Conservation (phyloP, 1,139 yeast genomes). For the Pneumocystis carinii region DNA sequence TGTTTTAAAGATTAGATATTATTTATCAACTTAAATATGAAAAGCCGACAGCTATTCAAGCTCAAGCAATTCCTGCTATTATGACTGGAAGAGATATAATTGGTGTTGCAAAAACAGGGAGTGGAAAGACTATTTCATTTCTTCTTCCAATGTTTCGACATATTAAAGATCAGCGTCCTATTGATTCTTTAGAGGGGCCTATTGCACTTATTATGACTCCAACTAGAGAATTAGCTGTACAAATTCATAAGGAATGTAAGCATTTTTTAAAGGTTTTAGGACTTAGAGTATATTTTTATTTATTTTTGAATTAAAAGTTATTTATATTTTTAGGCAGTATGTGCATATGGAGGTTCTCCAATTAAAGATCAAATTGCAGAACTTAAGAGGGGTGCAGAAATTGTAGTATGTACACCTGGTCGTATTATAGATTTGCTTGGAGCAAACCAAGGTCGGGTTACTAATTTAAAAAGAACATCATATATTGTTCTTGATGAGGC, state of each 20-base stretch:
- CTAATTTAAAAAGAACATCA: constrained; percentile 55
- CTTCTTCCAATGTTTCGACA: constrained; percentile 74
- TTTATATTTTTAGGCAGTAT: constrained; percentile 33
- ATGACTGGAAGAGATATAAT: constrained; percentile 84
- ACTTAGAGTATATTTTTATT: constrained; percentile 22
- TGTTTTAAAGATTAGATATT: constrained; percentile 26
- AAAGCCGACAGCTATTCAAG: constrained; percentile 75
- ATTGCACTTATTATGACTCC: constrained; percentile 74
- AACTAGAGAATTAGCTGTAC: constrained; percentile 82
- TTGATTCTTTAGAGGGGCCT: constrained; percentile 52
- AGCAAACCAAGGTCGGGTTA: constrained; percentile 66
- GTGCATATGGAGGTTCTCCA: constrained; percentile 92
- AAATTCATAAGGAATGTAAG: constrained; percentile 54
- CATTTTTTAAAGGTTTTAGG: constrained; percentile 40
- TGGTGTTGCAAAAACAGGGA: constrained; percentile 92
- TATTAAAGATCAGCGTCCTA: constrained; percentile 51
- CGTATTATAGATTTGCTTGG: constrained; percentile 78
- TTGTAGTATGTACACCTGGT: constrained; percentile 92
- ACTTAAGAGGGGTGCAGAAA: constrained; percentile 61
- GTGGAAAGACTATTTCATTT: constrained; percentile 88
- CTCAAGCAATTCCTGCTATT: constrained; percentile 80
- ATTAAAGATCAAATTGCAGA: constrained; percentile 71
- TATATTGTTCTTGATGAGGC: constrained; percentile 90
- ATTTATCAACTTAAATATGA: constrained; percentile 40
- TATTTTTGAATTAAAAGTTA: not conserved